Conservation (phyloP, 2,329 filamentous ascomycete genomes). For the Epichloe sibirici region DNA sequence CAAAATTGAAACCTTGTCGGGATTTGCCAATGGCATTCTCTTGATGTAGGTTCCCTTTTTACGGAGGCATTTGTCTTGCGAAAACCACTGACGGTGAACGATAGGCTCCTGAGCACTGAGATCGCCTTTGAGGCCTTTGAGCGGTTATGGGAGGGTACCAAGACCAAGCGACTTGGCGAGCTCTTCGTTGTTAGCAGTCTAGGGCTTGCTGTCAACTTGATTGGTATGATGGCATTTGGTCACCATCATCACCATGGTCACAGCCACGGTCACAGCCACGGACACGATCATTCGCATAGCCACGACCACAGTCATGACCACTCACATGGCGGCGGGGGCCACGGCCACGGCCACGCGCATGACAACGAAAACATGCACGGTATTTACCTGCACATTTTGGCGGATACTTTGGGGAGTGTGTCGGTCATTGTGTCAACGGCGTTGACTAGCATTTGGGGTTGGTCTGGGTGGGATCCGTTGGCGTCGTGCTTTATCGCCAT, state of each 20-base stretch:
- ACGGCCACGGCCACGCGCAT: slow-evolving; percentile 29
- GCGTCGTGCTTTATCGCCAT: slow-evolving; percentile 89
- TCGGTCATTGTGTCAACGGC: slow-evolving; percentile 89
- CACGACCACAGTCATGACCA: slow-evolving; percentile 27
- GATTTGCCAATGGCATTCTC: slow-evolving; percentile 93
- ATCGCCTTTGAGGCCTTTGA: slow-evolving; percentile 94
- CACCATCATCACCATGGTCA: slow-evolving; percentile 44
- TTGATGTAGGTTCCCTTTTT: slow-evolving; percentile 52
- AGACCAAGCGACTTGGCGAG: slow-evolving; percentile 76
- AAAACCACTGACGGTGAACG: background rate
- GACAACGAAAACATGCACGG: slow-evolving; percentile 97
- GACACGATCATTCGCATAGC: slow-evolving; percentile 27
- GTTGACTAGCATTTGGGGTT: slow-evolving; percentile 75
- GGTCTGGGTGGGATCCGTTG: slow-evolving; percentile 88
- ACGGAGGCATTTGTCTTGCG: background rate
- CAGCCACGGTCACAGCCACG: slow-evolving; percentile 27
- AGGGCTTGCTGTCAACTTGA: slow-evolving; percentile 79
- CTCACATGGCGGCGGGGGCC: slow-evolving; percentile 30
- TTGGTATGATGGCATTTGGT: slow-evolving; percentile 79
- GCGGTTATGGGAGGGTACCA: slow-evolving; percentile 67
- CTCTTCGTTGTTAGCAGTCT: slow-evolving; percentile 79
- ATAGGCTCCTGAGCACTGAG: slow-evolving; percentile 80
- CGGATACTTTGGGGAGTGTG: slow-evolving; percentile 86
- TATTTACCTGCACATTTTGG: slow-evolving; percentile 90
- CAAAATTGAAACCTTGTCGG: slow-evolving; percentile 91